Percentiles rank a stretch among this genome's conserved stretches.
Conservation (phyloP, 495 filamentous ascomycete species). For the Penicillium arizonense region DNA sequence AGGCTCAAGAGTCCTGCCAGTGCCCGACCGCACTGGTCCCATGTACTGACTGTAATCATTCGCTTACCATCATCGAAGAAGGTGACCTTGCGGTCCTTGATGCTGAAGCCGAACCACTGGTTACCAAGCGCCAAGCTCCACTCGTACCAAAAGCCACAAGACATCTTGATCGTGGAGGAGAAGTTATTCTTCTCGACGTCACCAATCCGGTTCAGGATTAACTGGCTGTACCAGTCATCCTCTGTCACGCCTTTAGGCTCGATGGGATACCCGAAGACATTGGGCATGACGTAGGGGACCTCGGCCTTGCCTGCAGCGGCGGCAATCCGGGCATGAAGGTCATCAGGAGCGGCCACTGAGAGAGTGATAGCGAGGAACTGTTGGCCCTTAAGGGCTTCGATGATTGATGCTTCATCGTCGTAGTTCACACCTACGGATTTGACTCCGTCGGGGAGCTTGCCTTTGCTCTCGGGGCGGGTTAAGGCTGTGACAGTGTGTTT, state of each 20-base stretch:
- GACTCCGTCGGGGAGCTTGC: constrained; percentile 42
- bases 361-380: constrained; percentile 62
- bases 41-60: constrained; percentile 39
- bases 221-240: constrained; percentile 15
- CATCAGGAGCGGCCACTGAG: constrained; percentile 31
- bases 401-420: constrained; percentile 40
- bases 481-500: constrained; percentile 54
- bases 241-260: constrained; percentile 12
- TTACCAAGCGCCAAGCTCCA: constrained; percentile 37
- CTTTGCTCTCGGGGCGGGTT: constrained; percentile 44
- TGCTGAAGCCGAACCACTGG: constrained; percentile 46
- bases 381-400: constrained; percentile 47
- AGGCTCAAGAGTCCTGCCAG: constrained; percentile 43
- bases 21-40: constrained; percentile 42
- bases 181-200: constrained; percentile 41
- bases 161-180: constrained; percentile 48
- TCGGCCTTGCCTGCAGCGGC: constrained; percentile 60
- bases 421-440: constrained; percentile 46
- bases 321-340: constrained; percentile 49
- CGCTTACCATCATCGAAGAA: constrained; percentile 51
- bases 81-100: constrained; percentile 35
- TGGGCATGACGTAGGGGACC: constrained; percentile 62
- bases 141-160: constrained; percentile 55
- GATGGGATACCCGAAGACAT: constrained; percentile 49
- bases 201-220: background rate